These are phyloP conservation scores for Endocalyx cinctus DNA, from an alignment of 2,329 filamentous ascomycete genomes.

Conservation along the genomic window DNA sequence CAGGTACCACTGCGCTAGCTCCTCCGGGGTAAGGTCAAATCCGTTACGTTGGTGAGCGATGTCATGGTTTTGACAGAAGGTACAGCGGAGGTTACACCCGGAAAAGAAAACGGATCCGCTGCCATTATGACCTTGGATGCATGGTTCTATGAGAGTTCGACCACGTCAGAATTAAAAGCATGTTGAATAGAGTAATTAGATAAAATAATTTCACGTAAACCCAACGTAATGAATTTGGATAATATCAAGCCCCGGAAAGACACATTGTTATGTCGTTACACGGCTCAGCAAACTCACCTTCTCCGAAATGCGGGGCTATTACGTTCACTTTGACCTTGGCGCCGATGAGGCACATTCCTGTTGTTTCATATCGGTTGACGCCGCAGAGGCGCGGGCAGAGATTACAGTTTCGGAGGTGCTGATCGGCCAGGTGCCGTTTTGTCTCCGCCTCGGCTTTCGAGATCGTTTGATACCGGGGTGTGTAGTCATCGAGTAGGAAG, in stretches of 20 bases:
- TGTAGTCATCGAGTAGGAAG: conserved; percentile 71
- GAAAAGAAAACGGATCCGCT: conserved; percentile 79
- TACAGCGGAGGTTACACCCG: conserved; percentile 68
- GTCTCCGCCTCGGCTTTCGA: conserved; percentile 63
- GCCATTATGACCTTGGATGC: conserved; percentile 76
- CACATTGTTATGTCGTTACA: no score
- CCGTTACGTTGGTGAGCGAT: conserved; percentile 80
- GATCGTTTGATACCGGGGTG: conserved; percentile 66
- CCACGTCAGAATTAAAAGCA: conserved; percentile 6
- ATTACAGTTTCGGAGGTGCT: conserved; percentile 74
- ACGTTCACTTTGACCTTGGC: conserved; percentile 71
- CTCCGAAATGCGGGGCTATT: conserved; percentile 81
- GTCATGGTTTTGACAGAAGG: conserved; percentile 78
- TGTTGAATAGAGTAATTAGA: no score
- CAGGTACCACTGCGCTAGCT: conserved; percentile 76
- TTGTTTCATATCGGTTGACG: conserved; percentile 76
- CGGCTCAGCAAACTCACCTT: conserved; percentile 55
- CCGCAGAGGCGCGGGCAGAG: conserved; percentile 73
- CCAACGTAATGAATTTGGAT: no score
- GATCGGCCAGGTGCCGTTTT: conserved; percentile 70
- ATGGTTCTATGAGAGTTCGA: conserved; percentile 55
- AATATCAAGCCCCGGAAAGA: no score
- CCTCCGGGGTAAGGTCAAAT: conserved; percentile 71
- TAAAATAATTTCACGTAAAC: no score
- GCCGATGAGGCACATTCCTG: conserved; percentile 74